Percentiles rank a stretch among this genome's conserved stretches.
phyloP scores from a whole-genome alignment of 2,329 filamentous ascomycete species.

The Clarireedia homoeocarpa region DNA sequence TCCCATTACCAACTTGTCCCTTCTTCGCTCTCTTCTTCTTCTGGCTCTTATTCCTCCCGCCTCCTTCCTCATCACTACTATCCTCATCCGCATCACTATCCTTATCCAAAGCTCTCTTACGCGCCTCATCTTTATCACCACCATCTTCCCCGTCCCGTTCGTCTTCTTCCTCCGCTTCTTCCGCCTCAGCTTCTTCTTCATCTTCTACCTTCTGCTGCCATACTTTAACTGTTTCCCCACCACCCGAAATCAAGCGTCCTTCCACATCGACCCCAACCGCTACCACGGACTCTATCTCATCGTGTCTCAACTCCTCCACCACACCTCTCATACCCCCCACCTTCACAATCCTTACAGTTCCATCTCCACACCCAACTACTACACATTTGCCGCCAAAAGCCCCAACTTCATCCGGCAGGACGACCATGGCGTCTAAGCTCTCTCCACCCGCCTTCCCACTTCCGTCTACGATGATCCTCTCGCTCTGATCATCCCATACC shows the following conservation, averaged over 20 bases:
- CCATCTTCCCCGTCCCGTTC: conserved; percentile 21
- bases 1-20: conserved; percentile 26
- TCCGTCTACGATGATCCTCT: conserved; percentile 70
- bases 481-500: conserved; percentile 91
- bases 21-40: conserved; percentile 29
- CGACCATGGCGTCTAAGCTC: conserved; percentile 69
- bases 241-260: conserved; percentile 82
- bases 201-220: conserved; percentile 68
- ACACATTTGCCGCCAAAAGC: conserved; percentile 60
- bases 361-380: conserved; percentile 75
- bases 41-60: conserved; percentile 22
- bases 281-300: conserved; percentile 80
- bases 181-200: conserved; percentile 39
- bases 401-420: conserved; percentile 63
- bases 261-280: conserved; percentile 77
- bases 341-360: conserved; percentile 68
- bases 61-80: conserved; percentile 31
- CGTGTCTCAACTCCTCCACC: conserved; percentile 56
- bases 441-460: conserved; percentile 56
- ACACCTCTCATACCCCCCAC: conserved; percentile 67
- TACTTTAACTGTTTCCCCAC: conserved; percentile 78
- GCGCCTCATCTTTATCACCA: conserved; percentile 30
- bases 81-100: conserved; percentile 37
- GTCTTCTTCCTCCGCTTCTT: conserved; percentile 38
- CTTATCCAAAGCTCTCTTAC: conserved; percentile 20